Percentiles rank a stretch among this genome's conserved stretches.
Conservation (phyloP, 2,329 filamentous ascomycete species). For the Fusarium sp. region DNA sequence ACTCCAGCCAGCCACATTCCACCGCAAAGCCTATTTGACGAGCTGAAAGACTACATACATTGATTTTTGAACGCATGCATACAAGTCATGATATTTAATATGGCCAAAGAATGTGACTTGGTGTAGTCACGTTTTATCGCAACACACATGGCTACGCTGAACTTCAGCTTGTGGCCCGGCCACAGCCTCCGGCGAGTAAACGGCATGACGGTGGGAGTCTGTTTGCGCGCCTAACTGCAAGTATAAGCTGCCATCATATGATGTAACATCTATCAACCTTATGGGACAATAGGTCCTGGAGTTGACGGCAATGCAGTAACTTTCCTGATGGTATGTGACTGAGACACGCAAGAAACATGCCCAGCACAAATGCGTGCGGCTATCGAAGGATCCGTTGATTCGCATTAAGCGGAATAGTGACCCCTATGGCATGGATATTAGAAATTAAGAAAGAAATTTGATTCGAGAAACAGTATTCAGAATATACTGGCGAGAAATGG, state of each 20-base stretch:
- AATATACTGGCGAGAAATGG: no score
- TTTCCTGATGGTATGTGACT: neutral
- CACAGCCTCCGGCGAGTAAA: rapidly evolving
- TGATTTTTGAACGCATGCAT: neutral
- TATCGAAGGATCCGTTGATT: neutral
- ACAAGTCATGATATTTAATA: rapidly evolving
- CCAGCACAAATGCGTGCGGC: no score
- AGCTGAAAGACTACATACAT: neutral
- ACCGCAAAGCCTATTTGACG: neutral
- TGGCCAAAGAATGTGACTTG: neutral
- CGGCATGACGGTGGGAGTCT: neutral
- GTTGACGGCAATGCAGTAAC: neutral
- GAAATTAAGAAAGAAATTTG: rapidly evolving
- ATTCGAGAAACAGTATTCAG: rapidly evolving
- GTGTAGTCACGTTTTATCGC: rapidly evolving
- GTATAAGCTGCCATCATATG: rapidly evolving
- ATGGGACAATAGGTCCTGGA: rapidly evolving
- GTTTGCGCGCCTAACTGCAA: neutral
- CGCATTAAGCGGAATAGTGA: rapidly evolving
- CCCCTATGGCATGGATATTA: rapidly evolving
- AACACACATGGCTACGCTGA: rapidly evolving
- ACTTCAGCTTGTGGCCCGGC: rapidly evolving
- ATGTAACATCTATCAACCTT: neutral
- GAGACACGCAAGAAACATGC: neutral
- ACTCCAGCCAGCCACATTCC: neutral